Evolutionary conservation across 1,284 basidiomycete species (phyloP), one percentile per base, ranked within the genome.

Genomic region (Boletellus deceptivus): DNA sequence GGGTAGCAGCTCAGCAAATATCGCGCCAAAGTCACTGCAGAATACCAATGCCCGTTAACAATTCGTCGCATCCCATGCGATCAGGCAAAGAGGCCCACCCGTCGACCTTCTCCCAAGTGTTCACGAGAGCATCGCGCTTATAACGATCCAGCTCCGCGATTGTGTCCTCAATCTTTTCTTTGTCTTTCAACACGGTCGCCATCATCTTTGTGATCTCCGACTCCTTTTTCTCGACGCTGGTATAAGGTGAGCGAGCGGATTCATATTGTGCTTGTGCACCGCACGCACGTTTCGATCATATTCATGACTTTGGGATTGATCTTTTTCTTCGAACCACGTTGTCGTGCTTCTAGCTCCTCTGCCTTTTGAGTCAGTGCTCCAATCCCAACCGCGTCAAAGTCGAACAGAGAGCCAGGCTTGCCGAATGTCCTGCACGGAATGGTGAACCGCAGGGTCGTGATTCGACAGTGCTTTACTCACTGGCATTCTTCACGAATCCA

Each of bases 21-120:
- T 99, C 10, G 83, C 85, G 13, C 97, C 97, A 68, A 99, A 99
- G 70, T 98, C 96, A 46, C 92, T 94, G 63, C 13, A 43, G 39
- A 37, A 25, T 25, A 25, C 7, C 24, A 25, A 25, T 25, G 24
- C 6, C 24, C 24, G 4, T 25, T 25, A 25, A 25, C 24, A 25
- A 25, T 25, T 25, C 24, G 24, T 25, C 6, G 24, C 24, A 25
- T 25, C 7, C 24, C 24, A 7, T 6, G 24, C 6, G 24, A 25
- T 25, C 7, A 25, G 24, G 24, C 24, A 40, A 44, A 42, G 20
- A 16, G 17, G 70, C 86, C 61, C 61, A 93, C 92, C 78, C 81
- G 62, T 93, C 91, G 59, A 99, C 97, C 67, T 97, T 98, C 61
- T 88, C 82, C 93, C 95, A 99, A 0, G 96, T 98, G 71, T 89